phyloP scores from a whole-genome alignment of 2,329 filamentous ascomycete species.

The Colletotrichum costaricense region DNA sequence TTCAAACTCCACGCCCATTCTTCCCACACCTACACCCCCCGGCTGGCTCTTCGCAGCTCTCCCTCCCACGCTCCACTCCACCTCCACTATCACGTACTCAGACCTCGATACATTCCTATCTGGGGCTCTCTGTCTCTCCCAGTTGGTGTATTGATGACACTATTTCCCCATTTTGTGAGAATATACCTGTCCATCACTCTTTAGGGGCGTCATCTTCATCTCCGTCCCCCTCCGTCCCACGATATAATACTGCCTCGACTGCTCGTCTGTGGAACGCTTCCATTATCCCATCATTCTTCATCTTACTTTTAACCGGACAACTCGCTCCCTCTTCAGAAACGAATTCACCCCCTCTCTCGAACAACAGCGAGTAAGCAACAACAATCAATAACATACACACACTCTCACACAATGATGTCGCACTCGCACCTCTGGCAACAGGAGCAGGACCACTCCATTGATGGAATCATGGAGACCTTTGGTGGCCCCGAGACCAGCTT shows the following conservation, averaged over 20 bases:
- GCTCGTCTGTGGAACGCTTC: conserved; percentile 44
- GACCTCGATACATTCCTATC: conserved; percentile 47
- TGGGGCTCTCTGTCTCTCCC: conserved; percentile 49
- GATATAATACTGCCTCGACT: conserved; percentile 55
- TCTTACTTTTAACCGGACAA: conserved; percentile 29
- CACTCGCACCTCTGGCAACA: conserved; percentile 32
- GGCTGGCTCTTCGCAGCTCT: conserved; percentile 8
- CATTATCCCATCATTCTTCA: conserved; percentile 38
- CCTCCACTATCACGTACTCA: conserved; percentile 33
- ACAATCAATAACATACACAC: conserved; percentile 18
- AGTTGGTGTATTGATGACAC: conserved; percentile 36
- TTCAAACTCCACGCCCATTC: conserved; percentile 29
- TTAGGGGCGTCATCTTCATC: conserved; percentile 43
- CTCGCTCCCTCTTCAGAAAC: conserved; percentile 34
- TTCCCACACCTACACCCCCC: conserved; percentile 24
- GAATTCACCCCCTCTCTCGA: conserved; percentile 26
- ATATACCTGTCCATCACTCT: conserved; percentile 29
- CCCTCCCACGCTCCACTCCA: conserved; percentile 28
- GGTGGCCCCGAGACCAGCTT: conserved; percentile 32
- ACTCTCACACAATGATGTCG: conserved; percentile 31
- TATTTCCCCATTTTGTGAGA: conserved; percentile 36
- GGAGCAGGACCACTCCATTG: conserved; percentile 32
- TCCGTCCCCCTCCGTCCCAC: conserved; percentile 47
- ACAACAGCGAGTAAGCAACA: conserved; percentile 29
- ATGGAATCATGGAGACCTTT: conserved; percentile 35